Evolutionary conservation across 176 grass and related monocot species (phyloP), one percentile per base, ranked within the genome.

Genomic region (Carex myosuroides): DNA sequence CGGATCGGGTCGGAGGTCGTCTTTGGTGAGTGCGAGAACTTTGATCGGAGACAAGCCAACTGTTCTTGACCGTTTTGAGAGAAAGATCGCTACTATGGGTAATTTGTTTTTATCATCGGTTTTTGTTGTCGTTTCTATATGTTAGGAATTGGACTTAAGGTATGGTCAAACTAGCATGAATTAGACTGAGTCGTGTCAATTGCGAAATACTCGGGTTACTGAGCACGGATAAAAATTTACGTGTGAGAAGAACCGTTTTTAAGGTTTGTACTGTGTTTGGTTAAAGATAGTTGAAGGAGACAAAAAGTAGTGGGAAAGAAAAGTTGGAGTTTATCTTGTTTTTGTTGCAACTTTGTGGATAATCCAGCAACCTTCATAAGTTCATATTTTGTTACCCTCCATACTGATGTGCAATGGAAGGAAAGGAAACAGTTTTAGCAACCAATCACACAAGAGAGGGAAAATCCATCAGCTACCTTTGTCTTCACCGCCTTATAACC

Each of bases 71-170:
- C 90, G 76, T 39, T 72, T 86, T 81, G 88, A 90, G 79, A 89
- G 94, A 82, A 88, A 87, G 80, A 90, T 97, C 88, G 90, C 94
- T 14, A 86, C 92, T 85, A 70, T 83, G 82, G 94, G 91, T 94
- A 87, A 50, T 84, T 81, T 10, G 4, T 52, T 18, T 17, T 79
- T n/a, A 12, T 26, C 13, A 9, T 81, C 16, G 2, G 50, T 22
- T 44, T 44, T 30, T 63, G 24, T 37, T 78, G 11, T 48, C 2
- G 30, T 76, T 35, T 20, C 1, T 70, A 4, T 54, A 20, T 60
- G 18, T n/a, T 26, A 48, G 50, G 82, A 44, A 60, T 64, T 35
- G 42, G 6, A 63, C 4, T 78, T 44, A 24, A 69, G 61, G 10
- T 63, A 53, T 48, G 29, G 30, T 3, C 3, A 48, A 41, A 35